Conservation (phyloP, 768 basidiomycete genomes). For the Harrya chromipes region DNA sequence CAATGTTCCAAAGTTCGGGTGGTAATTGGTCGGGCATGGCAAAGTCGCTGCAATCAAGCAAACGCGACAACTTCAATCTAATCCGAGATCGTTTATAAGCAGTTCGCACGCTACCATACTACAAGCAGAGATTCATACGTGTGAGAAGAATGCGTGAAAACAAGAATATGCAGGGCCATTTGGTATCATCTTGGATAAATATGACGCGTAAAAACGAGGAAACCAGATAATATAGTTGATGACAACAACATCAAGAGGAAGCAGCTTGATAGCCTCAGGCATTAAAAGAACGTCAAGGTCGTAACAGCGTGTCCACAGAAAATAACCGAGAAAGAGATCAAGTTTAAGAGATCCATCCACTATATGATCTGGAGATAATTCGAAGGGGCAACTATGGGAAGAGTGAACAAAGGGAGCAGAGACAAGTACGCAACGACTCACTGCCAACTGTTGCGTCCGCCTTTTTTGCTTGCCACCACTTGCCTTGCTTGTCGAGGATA, state of each 20-base stretch:
- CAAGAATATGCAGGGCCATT: constrained; percentile 18
- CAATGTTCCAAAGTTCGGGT: constrained; percentile 52
- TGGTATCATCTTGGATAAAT: constrained; percentile 37
- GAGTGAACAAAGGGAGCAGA: constrained; percentile 8
- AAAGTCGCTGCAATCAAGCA: not conserved
- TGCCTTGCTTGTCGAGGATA: constrained; percentile 88
- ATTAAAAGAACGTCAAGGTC: constrained; percentile 35
- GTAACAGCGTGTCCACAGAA: constrained; percentile 27
- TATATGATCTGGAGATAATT: constrained; percentile 82
- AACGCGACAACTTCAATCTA: too few relatives aligned
- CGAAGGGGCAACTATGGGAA: constrained; percentile 67
- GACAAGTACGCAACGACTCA: constrained; percentile 39
- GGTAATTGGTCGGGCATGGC: constrained; percentile 33
- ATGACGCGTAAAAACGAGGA: constrained; percentile 14
- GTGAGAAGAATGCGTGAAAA: constrained; percentile 7
- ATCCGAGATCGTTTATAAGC: too few relatives aligned
- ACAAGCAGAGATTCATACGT: constrained; percentile 4
- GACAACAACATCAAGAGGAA: constrained; percentile 24
- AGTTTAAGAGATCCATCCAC: constrained; percentile 22
- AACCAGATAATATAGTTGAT: constrained; percentile 30
- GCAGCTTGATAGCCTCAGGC: constrained; percentile 17
- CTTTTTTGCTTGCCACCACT: constrained; percentile 91
- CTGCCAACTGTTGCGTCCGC: constrained; percentile 74
- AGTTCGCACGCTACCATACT: constrained; percentile 8
- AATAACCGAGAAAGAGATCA: constrained; percentile 4